Evolutionary conservation across 306 rosid genomes (phyloP).

Genomic region (Senna siamea): DNA sequence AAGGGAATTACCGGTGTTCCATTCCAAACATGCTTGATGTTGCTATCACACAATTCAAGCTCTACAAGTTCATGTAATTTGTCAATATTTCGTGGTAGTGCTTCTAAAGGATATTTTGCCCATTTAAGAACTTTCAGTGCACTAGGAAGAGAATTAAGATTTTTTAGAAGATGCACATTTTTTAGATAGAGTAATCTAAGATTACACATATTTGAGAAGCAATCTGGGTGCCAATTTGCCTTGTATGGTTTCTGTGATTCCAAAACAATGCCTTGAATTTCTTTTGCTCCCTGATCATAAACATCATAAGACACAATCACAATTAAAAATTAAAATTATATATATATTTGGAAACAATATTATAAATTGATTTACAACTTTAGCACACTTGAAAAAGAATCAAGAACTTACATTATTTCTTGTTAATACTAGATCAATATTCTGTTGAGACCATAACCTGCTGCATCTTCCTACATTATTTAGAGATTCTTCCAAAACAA

Average conservation of each 20-base stretch:
- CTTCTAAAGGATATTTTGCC: background rate
- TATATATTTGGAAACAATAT: background rate
- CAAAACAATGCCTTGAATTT: slow-evolving; percentile 6
- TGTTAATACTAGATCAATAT: background rate
- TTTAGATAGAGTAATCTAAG: slow-evolving; percentile 38
- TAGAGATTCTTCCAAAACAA: slow-evolving; percentile 1
- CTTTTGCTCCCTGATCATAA: background rate
- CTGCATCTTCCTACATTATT: background rate
- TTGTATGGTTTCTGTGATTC: background rate
- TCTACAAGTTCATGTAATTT: background rate
- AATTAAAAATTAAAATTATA: background rate
- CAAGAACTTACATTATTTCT: background rate
- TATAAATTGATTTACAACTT: no score
- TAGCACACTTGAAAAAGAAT: background rate
- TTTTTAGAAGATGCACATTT: slow-evolving; percentile 29
- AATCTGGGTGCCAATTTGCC: background rate
- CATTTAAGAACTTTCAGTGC: slow-evolving; percentile 8
- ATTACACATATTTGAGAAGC: slow-evolving; percentile 17
- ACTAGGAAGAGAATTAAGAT: slow-evolving; percentile 37
- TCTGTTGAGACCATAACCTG: background rate
- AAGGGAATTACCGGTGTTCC: background rate
- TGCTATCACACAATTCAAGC: background rate
- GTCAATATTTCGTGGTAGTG: background rate
- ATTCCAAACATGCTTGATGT: background rate
- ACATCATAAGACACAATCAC: background rate